Conservation (phyloP, 1,139 yeast species). For the Debaryomyces sp. region DNA sequence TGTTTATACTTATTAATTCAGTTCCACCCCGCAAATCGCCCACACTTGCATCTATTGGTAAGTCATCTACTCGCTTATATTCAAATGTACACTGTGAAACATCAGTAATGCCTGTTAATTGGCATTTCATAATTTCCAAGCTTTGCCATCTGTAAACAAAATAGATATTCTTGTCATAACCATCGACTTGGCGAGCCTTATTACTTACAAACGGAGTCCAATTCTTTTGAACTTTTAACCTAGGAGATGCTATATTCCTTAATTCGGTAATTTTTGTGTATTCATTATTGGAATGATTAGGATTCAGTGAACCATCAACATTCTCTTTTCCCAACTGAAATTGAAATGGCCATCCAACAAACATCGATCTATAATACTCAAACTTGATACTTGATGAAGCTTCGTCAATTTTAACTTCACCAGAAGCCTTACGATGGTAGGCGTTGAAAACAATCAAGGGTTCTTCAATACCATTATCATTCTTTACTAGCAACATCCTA, state of each 20-base stretch:
- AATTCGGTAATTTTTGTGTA: constrained; percentile 34
- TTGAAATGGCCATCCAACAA: constrained; percentile 40
- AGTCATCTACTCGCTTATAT: constrained; percentile 24
- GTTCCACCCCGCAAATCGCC: constrained; percentile 17
- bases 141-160: constrained; percentile 34
- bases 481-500: constrained; percentile 34
- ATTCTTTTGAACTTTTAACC: constrained; percentile 9
- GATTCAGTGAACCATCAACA: constrained; percentile 23
- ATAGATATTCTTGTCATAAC: constrained; percentile 23
- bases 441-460: constrained; percentile 38
- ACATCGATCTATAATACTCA: constrained; percentile 28
- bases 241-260: constrained; percentile 17
- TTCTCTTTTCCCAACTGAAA: constrained; percentile 35
- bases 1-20: constrained; percentile 25
- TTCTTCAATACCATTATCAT: constrained; percentile 31
- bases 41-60: constrained; percentile 14
- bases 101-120: constrained; percentile 15
- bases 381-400: constrained; percentile 8
- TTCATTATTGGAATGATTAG: constrained; percentile 15
- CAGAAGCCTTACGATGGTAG: constrained; percentile 19
- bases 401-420: constrained; percentile 5
- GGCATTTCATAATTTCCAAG: constrained; percentile 30
- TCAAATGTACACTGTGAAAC: constrained; percentile 24
- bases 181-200: constrained; percentile 10
- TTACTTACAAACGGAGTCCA: constrained; percentile 14